phyloP scores from a whole-genome alignment of 2,329 filamentous ascomycete genomes.

The Dactylellina leptospora region DNA sequence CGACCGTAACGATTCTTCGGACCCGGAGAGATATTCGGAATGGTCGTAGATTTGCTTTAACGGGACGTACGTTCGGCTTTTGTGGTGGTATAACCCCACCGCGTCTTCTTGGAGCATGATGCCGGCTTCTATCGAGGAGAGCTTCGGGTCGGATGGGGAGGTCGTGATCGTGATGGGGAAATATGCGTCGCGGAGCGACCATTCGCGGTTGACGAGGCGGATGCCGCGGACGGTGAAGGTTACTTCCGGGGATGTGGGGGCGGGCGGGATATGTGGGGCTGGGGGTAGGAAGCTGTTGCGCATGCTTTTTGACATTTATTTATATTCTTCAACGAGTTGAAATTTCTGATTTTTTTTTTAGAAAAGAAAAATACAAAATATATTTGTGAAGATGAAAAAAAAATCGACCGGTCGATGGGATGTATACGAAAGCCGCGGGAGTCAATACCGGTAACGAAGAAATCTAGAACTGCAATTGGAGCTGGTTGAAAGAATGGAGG shows the following conservation, averaged over 20 bases:
- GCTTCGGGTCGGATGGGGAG: constrained; percentile 17
- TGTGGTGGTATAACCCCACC: constrained; percentile 44
- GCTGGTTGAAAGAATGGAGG: not conserved
- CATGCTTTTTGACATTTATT: not conserved
- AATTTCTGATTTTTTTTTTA: no score
- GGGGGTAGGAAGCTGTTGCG: constrained; percentile 6
- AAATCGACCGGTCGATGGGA: not conserved
- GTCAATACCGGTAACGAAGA: no score
- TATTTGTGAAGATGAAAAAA: not conserved
- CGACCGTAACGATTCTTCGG: constrained; percentile 10
- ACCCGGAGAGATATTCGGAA: constrained; percentile 24
- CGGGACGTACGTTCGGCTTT: constrained; percentile 34
- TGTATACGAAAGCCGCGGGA: not conserved
- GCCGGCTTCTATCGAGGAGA: constrained; percentile 26
- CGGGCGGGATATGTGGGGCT: constrained; percentile 17
- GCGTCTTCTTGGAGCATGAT: constrained; percentile 36
- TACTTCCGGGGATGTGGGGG: constrained; percentile 20
- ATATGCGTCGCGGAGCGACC: constrained; percentile 22
- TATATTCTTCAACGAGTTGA: not conserved
- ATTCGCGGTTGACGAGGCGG: constrained; percentile 33
- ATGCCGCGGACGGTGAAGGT: constrained; percentile 43
- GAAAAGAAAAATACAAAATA: no score
- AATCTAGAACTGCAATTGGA: no score
- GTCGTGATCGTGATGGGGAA: constrained; percentile 37
- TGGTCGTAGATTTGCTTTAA: constrained; percentile 31